These are phyloP conservation scores for Neurospora tetraspora DNA, from an alignment of 495 filamentous ascomycete species.

Conservation along the genomic window DNA sequence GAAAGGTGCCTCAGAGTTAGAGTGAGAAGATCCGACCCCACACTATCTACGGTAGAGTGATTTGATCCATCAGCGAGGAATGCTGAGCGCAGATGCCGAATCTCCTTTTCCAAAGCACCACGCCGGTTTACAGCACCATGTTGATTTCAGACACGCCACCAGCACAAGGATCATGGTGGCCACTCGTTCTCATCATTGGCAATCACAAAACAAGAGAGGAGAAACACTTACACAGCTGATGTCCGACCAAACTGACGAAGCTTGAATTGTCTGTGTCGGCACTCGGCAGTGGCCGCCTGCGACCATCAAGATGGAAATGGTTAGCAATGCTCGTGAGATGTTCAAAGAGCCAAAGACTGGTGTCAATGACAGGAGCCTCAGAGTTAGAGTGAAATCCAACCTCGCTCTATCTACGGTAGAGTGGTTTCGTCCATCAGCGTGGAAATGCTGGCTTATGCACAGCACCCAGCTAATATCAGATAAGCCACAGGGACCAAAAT, in stretches of 20 bases:
- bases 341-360: neutral
- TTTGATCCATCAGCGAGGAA: neutral
- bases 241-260: too few species aligned
- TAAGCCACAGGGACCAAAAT: neutral
- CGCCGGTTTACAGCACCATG: neutral
- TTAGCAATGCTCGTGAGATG: neutral
- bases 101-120: neutral
- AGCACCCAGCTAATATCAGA: neutral
- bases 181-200: neutral
- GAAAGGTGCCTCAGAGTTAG: neutral
- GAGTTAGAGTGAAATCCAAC: neutral
- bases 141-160: neutral
- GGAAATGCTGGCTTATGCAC: neutral
- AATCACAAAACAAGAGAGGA: neutral
- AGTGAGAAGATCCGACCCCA: neutral
- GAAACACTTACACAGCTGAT: neutral
- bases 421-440: neutral
- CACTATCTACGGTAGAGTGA: neutral
- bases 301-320: neutral
- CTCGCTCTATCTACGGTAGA: neutral
- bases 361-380: neutral
- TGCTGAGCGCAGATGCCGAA: neutral
- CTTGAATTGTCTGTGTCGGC: too few species aligned
- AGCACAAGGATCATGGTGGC: neutral
- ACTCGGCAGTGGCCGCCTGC: neutral